Percentiles rank a stretch among this genome's conserved stretches.
phyloP scores from a whole-genome alignment of 176 grass and related monocot genomes.

The Alopecurus myosuroides region DNA sequence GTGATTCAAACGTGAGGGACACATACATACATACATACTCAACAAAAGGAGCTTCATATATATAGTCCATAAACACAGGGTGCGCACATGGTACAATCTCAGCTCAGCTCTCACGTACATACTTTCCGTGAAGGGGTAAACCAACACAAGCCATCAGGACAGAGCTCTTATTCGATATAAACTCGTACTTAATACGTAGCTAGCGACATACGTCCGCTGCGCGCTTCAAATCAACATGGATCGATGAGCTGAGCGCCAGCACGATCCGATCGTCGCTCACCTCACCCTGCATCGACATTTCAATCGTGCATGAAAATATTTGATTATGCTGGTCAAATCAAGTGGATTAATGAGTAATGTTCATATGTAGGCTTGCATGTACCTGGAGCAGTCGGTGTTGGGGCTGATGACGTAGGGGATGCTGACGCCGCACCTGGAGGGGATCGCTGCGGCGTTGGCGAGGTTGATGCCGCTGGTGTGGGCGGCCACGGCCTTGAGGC shows the following conservation, averaged over 20 bases:
- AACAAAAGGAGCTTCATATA: neutral
- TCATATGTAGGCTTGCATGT: neutral
- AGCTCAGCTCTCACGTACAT: neutral
- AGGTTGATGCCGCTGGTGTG: constrained; percentile 11
- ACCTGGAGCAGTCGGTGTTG: constrained; percentile 45
- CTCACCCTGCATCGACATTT: neutral
- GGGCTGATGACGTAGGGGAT: constrained; percentile 55
- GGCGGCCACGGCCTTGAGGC: constrained; percentile 28
- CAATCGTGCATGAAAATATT: neutral
- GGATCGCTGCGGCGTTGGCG: constrained; percentile 31
- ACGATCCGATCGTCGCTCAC: neutral
- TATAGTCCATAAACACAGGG: neutral
- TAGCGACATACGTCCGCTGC: neutral
- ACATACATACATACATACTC: neutral
- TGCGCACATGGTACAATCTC: neutral
- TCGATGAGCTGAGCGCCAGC: neutral
- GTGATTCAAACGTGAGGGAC: neutral
- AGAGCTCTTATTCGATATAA: neutral
- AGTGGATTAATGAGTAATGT: neutral
- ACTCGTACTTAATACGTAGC: neutral
- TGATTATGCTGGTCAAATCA: neutral
- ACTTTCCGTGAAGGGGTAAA: neutral
- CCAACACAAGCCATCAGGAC: neutral
- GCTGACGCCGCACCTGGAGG: constrained; percentile 49
- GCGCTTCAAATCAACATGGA: neutral